Evolutionary conservation across 2,329 filamentous ascomycete species (phyloP), one percentile per base, ranked within the genome.

Genomic region (Claviceps capensis): DNA sequence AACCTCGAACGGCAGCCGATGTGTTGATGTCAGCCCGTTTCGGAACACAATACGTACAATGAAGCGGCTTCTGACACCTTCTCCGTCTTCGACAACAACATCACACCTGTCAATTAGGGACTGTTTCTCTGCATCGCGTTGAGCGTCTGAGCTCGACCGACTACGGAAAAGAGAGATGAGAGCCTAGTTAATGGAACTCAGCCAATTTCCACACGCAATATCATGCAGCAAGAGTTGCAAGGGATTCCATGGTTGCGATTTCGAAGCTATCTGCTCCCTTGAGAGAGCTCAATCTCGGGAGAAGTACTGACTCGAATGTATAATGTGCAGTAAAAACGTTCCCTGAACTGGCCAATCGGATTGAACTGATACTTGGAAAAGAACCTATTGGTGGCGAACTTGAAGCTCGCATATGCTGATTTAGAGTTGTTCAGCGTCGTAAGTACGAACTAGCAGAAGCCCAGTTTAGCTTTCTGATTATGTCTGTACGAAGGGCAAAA

Each of bases 351-450:
- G 7, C 69, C 65, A 37, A 60, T 68, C 19, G 77, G 78, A 52
- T 79, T 74, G 59, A 81, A 91, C 50, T 78, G 75, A 66, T 89
- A 91, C 38, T 76, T 77, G 6, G 82, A 78, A 67, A 89, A 89
- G 70, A 90, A 90, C 41, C 78, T 76, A 57, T 72, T 77, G 42
- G 78, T 76, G 44, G 83, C 73, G 50, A 90, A 80, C 7, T 77
- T 77, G 60, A 88, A 83, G 53, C 83, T 84, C 26, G 83, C 82
- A 64, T 90, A 90, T 17, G 85, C 85, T 4, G 86, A 88, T 62
- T 87, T 88, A 52, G 86, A 87, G n/a, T 79, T 78, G 64, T 91
- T 91, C 56, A 91, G 71, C 14, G 86, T 81, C 14, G 85, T 88
- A 51, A 91, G 72, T 4, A 83, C 74, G 57, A 91, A 76, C 86